Base-by-base conservation (phyloP, 2,329 filamentous ascomycete genomes). In the Penicillium sp. region DNA sequence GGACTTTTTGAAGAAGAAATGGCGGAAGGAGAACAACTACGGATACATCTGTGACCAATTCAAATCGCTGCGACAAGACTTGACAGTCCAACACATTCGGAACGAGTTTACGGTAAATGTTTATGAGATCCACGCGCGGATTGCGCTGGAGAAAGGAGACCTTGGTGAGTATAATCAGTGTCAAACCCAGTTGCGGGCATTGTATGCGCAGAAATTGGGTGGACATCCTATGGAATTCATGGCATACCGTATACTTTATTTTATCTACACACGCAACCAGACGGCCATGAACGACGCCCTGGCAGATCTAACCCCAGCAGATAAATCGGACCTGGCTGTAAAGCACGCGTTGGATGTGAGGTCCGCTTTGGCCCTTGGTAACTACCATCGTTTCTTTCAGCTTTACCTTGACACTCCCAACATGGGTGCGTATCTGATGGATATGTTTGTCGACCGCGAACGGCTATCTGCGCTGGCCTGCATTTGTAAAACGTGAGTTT, bases 121-220 rank as follows among this genome's bases (percentile, higher is more conserved):
- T 48, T 99, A 99, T 76, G 94, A 99, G 78, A 95, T 93, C 60
- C 94, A 99, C 77, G 94, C 93, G 62, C 88, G 94, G 60, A 97
- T 99, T 77, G 94, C 94, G 64, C 81, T 99, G 75, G 93, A 99
- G 77, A 97, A 95, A 83, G 91, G 90, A 77, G 94, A 99, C 81
- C 85, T 97, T 80, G 93, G 94, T 99, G 94, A 99, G 94, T 99
- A 99, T 94, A 99, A 99, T 81, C 94, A 99, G 83, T 99, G 94
- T 77, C 94, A 99, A 81, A 97, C 94, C 68, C 94, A 99, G 79
- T 82, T 99, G 71, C 90, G 91, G 75, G 91, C 89, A 63, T 80
- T 99, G 68, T 97, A 99, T 77, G 84, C 85, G 73, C 84, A 90
- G 78, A 89, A 90, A 64, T 79, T 96, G 72, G 90, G 90, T 70